Evolutionary conservation across 306 rosid species (phyloP), one percentile per base, ranked within the genome.

Genomic region (Dalbergia cochinchinensis): DNA sequence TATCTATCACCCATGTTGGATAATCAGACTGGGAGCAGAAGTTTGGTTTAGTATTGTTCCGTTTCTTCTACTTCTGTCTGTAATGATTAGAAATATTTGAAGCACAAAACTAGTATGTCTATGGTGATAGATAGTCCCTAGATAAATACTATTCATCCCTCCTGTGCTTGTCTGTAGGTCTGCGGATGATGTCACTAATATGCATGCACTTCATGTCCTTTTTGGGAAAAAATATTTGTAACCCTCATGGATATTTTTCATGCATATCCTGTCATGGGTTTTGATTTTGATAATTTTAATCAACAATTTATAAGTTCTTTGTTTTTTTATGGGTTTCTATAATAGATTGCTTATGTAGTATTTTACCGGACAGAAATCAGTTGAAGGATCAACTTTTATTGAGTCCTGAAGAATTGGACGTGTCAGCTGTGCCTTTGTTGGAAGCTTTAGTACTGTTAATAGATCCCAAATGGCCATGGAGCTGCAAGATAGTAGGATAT

Each of bases 401-500:
- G 68, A 74, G 85, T 60, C 83, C 91, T 3, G 72, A 82, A 82
- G 94, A 88, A 61, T 82, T 87, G 71, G 82, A 73, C 79, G 71
- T 67, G 64, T 73, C 92, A 33, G 81, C 88, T 26, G 80, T 88
- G 74, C 80, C 92, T 11, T 84, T 95, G 78, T 81, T 93, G 80
- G 99, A 95, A 79, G 85, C 90, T 51, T 82, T 88, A 72, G 89
- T 82, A 79, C 70, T 89, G 85, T 85, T 95, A 89, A 58, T 89
- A 55, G 89, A 93, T 86, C 88, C 84, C 41, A 82, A 89, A 75
- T 89, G 93, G 71, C 98, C 99, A 45, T 95, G 99, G 99, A 89
- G 83, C 89, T 95, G 98, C 81, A 86, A 83, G 82, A 87, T 80
- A 76, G 90, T 93, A 68, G 85, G 87, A 81, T 85, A 87, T 89